phyloP scores from a whole-genome alignment of 306 rosid species.

The Gastrolobium bilobum region DNA sequence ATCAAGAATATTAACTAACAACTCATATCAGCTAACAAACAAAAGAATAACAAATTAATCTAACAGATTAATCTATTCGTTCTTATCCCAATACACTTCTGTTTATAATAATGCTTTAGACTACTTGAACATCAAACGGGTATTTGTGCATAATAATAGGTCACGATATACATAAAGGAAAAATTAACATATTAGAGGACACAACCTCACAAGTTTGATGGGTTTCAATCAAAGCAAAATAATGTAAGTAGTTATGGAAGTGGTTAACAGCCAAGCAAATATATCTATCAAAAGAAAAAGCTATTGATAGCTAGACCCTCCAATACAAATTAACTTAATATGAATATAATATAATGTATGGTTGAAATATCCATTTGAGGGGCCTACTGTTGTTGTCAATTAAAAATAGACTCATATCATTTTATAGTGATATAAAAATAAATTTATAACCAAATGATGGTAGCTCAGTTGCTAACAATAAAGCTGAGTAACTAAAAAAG shows the following conservation, averaged over 20 bases:
- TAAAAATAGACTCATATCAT: background rate
- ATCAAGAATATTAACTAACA: too few species aligned
- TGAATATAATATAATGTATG: conserved; percentile 36
- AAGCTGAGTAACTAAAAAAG: too few species aligned
- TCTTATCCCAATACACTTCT: too few species aligned
- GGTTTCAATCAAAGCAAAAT: conserved; percentile 21
- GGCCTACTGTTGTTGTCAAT: conserved; percentile 23
- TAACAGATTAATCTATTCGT: too few species aligned
- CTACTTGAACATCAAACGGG: background rate
- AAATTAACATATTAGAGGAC: background rate
- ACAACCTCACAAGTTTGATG: conserved; percentile 31
- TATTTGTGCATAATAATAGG: background rate
- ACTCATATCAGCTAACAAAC: too few species aligned
- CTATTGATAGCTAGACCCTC: background rate
- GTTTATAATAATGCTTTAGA: conserved; percentile 19
- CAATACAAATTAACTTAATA: conserved; percentile 25
- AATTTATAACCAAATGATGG: too few species aligned
- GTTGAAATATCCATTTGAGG: conserved; percentile 56
- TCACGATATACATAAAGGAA: background rate
- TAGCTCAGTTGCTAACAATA: too few species aligned
- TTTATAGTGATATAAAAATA: too few species aligned
- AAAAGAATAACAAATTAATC: too few species aligned
- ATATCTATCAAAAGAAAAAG: conserved; percentile 1
- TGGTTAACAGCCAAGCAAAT: conserved; percentile 41
- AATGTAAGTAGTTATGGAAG: conserved; percentile 10